phyloP scores from a whole-genome alignment of 2,329 filamentous ascomycete genomes.

The Cordyceps farinosa region DNA sequence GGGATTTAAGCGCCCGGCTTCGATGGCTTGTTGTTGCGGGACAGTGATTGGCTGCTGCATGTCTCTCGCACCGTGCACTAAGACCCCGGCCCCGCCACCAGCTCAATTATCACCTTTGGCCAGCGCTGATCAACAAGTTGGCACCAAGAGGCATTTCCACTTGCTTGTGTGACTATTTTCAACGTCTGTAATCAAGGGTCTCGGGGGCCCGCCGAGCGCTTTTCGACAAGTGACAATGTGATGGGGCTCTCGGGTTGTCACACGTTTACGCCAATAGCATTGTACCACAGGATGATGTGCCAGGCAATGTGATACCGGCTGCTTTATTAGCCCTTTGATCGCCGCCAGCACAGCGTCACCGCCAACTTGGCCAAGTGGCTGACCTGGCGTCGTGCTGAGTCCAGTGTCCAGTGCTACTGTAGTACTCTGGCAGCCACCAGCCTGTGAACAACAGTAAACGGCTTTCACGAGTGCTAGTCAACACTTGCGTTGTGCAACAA shows the following conservation, averaged over 20 bases:
- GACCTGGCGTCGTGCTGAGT: neutral
- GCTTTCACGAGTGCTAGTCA: neutral
- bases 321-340: neutral
- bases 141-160: neutral
- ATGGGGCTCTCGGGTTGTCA: neutral
- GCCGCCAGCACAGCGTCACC: neutral
- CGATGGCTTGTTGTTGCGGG: neutral
- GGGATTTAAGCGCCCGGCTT: conserved; percentile 17
- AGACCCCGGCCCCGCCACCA: neutral
- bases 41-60: conserved; percentile 14
- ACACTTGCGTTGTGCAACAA: neutral
- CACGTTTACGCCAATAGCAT: conserved; percentile 2
- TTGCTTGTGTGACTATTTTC: neutral
- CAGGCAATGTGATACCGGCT: neutral
- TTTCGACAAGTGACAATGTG: neutral
- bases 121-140: conserved; percentile 1
- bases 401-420: neutral
- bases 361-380: neutral
- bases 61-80: conserved; percentile 11
- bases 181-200: neutral
- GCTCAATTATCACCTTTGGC: neutral
- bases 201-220: neutral
- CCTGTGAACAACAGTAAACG: neutral
- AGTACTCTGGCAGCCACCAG: neutral
- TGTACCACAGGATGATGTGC: neutral